These are phyloP conservation scores for Ocimum tenuiflorum DNA, from an alignment of 257 asterid species.

Conservation along the genomic window DNA sequence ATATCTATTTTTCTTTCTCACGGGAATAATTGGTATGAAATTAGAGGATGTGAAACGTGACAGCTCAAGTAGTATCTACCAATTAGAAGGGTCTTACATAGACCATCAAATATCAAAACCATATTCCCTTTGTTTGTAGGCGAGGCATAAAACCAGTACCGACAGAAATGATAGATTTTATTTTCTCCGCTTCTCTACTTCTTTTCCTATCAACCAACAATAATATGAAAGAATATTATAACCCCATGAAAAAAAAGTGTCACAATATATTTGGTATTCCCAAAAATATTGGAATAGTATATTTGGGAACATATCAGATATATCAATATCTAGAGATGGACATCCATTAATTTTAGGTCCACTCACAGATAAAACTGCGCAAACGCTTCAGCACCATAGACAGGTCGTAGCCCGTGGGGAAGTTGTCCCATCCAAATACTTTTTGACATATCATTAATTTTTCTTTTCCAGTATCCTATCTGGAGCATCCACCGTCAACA, in stretches of 20 bases:
- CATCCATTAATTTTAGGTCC: slow-evolving; percentile 32
- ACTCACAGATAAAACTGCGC: slow-evolving; percentile 7
- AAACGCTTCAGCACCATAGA: neutral
- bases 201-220: slow-evolving; percentile 11
- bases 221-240: neutral
- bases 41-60: too few species aligned
- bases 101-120: neutral
- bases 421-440: too few species aligned
- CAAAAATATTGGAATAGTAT: slow-evolving; percentile 5
- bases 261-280: neutral
- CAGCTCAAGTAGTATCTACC: too few species aligned
- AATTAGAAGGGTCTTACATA: neutral
- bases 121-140: slow-evolving; percentile 19
- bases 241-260: neutral
- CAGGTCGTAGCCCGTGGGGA: too few species aligned
- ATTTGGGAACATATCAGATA: neutral
- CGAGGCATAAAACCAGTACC: slow-evolving; percentile 7
- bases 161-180: slow-evolving; percentile 17
- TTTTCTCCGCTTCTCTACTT: neutral
- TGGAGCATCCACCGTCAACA: too few species aligned
- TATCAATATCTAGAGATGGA: slow-evolving; percentile 19
- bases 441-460: too few species aligned
- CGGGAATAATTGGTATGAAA: too few species aligned
- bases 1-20: too few species aligned
- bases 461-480: too few species aligned